Conservation (phyloP, 1,284 basidiomycete genomes). For the Ganoderma multipileum region DNA sequence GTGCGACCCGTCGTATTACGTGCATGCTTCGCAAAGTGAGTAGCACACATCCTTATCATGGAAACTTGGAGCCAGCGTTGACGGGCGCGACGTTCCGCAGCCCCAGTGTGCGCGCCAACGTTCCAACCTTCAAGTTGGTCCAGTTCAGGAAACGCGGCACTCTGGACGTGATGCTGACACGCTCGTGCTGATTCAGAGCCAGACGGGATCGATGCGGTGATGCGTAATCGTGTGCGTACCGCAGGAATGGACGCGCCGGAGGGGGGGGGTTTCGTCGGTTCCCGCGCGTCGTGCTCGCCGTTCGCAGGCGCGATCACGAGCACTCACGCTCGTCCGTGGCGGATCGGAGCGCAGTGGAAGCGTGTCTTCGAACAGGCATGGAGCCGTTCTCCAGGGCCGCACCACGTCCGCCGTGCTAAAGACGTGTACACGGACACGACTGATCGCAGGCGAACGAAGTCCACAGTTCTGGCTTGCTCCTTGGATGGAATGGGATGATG, state of each 20-base stretch:
- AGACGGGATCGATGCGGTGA: background rate
- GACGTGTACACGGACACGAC: background rate
- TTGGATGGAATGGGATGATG: background rate
- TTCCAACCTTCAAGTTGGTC: background rate
- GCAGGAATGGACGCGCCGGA: background rate
- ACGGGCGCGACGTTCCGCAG: background rate
- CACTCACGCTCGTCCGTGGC: slow-evolving; percentile 8
- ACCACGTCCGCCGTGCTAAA: background rate
- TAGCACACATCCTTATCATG: background rate
- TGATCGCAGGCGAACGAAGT: background rate
- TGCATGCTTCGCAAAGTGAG: background rate
- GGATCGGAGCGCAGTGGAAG: slow-evolving; percentile 2
- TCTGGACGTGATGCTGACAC: background rate
- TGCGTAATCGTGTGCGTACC: background rate
- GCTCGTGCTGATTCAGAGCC: background rate
- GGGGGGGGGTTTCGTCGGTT: background rate
- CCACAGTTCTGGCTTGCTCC: background rate
- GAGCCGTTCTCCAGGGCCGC: background rate
- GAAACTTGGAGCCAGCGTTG: background rate
- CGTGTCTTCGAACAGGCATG: background rate
- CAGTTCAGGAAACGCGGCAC: background rate
- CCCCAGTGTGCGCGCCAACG: background rate
- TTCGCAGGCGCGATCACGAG: slow-evolving; percentile 6
- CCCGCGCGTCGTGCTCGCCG: background rate
- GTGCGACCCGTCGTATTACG: background rate